Evolutionary conservation across 1,284 basidiomycete species (phyloP).

Genomic region (Cerrena zonata): DNA sequence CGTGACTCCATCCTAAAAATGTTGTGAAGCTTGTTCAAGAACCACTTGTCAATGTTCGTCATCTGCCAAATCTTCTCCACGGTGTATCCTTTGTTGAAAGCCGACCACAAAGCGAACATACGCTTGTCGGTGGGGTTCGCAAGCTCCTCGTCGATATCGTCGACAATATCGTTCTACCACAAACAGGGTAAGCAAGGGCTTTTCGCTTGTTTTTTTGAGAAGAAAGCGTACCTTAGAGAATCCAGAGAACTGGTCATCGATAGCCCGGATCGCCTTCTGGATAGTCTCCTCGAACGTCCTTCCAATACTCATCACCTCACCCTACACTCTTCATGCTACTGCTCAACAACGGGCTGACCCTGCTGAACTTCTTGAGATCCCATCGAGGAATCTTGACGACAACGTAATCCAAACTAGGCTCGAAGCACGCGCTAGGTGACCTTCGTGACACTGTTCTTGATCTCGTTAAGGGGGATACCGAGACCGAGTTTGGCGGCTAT

Average conservation of each 20-base stretch:
- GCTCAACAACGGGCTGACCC: conserved; percentile 82
- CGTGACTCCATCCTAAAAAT: conserved; percentile 77
- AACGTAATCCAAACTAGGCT: conserved; percentile 94
- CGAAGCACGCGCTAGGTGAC: conserved; percentile 96
- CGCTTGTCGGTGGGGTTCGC: conserved; percentile 87
- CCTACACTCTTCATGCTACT: conserved; percentile 98
- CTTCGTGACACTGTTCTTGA: conserved; percentile 95
- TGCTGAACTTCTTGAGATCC: conserved; percentile 96
- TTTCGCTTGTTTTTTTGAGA: not conserved
- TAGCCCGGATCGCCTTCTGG: conserved; percentile 94
- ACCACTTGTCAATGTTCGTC: conserved; percentile 98
- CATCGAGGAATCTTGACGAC: conserved; percentile 98
- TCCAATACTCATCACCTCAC: conserved; percentile 98
- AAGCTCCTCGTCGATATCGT: conserved; percentile 82
- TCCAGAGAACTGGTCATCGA: conserved; percentile 90
- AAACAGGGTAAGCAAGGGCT: not conserved
- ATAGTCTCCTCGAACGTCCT: conserved; percentile 97
- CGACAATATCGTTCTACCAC: conserved; percentile 73
- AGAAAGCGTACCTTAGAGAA: conserved; percentile 69
- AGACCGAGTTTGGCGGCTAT: conserved; percentile 97
- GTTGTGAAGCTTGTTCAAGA: conserved; percentile 82
- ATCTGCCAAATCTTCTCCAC: conserved; percentile 96
- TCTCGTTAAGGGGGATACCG: conserved; percentile 94
- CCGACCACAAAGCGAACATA: conserved; percentile 85
- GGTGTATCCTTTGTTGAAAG: conserved; percentile 84